A percentile compares a stretch with the other conserved stretches of the same genome.
These are phyloP conservation scores for Marsdenia floribunda DNA, from an alignment of 257 asterid genomes.

Conservation along the genomic window DNA sequence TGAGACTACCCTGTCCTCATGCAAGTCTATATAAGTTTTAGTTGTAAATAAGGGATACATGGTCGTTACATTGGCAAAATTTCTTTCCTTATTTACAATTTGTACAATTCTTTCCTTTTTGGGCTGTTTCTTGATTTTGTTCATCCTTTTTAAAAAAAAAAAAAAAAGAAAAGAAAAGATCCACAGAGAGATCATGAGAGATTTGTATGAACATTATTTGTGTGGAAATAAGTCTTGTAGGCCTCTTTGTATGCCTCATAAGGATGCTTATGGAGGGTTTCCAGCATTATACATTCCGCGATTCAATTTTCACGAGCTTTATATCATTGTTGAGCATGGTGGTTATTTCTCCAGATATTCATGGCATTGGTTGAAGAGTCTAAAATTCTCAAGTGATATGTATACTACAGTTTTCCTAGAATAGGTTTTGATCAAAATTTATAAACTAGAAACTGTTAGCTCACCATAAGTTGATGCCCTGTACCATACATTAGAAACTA, in stretches of 20 bases:
- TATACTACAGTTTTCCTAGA: too few species aligned
- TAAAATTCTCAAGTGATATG: background rate
- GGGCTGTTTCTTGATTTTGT: background rate
- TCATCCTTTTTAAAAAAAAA: too few species aligned
- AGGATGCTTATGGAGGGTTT: background rate
- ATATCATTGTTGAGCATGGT: background rate
- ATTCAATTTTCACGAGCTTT: too few species aligned
- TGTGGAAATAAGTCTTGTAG: background rate
- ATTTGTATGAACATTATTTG: background rate
- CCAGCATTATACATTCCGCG: background rate
- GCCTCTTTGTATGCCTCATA: background rate
- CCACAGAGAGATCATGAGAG: background rate
- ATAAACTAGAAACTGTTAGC: too few species aligned
- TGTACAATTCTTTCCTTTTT: constrained; percentile 5
- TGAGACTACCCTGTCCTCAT: constrained; percentile 1
- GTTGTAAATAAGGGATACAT: constrained; percentile 20
- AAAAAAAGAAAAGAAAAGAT: too few species aligned
- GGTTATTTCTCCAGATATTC: background rate
- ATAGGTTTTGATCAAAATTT: background rate
- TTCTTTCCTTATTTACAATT: constrained; percentile 7
- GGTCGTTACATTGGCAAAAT: constrained; percentile 7
- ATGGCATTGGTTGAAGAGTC: background rate
- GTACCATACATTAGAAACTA: background rate
- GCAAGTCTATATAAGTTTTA: constrained; percentile 5
- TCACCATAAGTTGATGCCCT: background rate